phyloP scores from a whole-genome alignment of 1,284 basidiomycete species.

The Peniophora sp. region DNA sequence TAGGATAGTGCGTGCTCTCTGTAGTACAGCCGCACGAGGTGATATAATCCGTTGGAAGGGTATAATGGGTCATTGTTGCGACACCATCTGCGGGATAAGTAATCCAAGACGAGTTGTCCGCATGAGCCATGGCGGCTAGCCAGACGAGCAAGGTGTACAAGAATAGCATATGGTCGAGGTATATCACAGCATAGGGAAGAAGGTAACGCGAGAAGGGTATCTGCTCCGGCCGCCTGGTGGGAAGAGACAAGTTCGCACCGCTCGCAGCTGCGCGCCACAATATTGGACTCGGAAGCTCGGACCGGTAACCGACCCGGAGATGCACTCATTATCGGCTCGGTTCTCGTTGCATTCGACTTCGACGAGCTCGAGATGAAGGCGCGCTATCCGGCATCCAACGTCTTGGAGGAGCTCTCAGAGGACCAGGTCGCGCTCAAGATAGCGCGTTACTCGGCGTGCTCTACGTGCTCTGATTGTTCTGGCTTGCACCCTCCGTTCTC shows the following conservation, averaged over 20 bases:
- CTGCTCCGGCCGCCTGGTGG: too few relatives aligned
- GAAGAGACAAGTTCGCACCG: too few relatives aligned
- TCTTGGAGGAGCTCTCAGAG: conserved; percentile 37
- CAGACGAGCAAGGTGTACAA: background rate
- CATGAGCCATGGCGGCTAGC: background rate
- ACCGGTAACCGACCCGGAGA: too few relatives aligned
- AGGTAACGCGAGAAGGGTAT: too few relatives aligned
- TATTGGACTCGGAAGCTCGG: too few relatives aligned
- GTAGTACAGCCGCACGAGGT: conserved; percentile 60
- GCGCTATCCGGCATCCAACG: conserved; percentile 54
- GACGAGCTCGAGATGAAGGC: conserved; percentile 36
- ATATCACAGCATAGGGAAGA: too few relatives aligned
- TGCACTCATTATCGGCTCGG: background rate
- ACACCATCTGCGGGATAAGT: conserved; percentile 44
- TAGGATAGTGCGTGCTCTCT: conserved; percentile 65
- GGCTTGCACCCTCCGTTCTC: conserved; percentile 63
- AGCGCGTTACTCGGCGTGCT: conserved; percentile 63
- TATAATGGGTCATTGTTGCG: conserved; percentile 60
- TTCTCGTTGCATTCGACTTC: background rate
- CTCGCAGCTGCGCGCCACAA: too few relatives aligned
- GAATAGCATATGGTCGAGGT: background rate
- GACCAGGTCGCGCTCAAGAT: conserved; percentile 59
- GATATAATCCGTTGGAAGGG: conserved; percentile 47
- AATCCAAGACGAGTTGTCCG: conserved; percentile 38
- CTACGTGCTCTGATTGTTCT: conserved; percentile 47